A percentile compares a stretch with the other conserved stretches of the same genome.
phyloP scores from a whole-genome alignment of 805 yeast species.

The Metschnikowia bowlesiae region DNA sequence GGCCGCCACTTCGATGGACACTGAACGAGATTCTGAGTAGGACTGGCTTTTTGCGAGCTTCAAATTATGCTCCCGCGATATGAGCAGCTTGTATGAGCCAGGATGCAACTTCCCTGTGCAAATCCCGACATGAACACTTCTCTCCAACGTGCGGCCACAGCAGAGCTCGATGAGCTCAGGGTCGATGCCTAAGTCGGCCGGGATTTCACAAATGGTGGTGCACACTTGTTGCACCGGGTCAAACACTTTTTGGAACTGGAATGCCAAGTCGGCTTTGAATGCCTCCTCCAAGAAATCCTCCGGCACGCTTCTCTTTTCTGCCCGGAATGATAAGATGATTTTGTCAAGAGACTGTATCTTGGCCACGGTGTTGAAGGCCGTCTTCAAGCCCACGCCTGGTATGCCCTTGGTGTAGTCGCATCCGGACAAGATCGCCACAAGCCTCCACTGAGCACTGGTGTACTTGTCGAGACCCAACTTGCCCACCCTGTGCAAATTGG shows the following conservation, averaged over 20 bases:
- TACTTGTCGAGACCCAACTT: conserved; percentile 49
- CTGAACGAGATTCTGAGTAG: background rate
- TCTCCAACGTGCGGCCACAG: conserved; percentile 43
- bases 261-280: conserved; percentile 67
- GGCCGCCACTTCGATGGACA: background rate
- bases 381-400: conserved; percentile 72
- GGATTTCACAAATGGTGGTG: conserved; percentile 57
- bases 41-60: conserved; percentile 13
- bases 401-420: conserved; percentile 94
- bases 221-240: conserved; percentile 52
- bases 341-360: conserved; percentile 49
- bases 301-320: conserved; percentile 63
- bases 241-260: conserved; percentile 80
- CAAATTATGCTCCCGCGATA: conserved; percentile 44
- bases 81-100: conserved; percentile 42
- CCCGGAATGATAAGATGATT: conserved; percentile 50
- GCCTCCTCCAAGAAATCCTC: conserved; percentile 56
- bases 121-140: conserved; percentile 48
- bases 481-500: conserved; percentile 47
- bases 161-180: conserved; percentile 40
- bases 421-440: conserved; percentile 86
- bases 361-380: conserved; percentile 61
- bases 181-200: conserved; percentile 38
- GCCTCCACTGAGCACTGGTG: conserved; percentile 55
- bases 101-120: conserved; percentile 72